Percentiles rank a stretch among this genome's conserved stretches.
Evolutionary conservation across 192 early-diverging fungal species (phyloP).

Genomic region (Mortierella hygrophila): DNA sequence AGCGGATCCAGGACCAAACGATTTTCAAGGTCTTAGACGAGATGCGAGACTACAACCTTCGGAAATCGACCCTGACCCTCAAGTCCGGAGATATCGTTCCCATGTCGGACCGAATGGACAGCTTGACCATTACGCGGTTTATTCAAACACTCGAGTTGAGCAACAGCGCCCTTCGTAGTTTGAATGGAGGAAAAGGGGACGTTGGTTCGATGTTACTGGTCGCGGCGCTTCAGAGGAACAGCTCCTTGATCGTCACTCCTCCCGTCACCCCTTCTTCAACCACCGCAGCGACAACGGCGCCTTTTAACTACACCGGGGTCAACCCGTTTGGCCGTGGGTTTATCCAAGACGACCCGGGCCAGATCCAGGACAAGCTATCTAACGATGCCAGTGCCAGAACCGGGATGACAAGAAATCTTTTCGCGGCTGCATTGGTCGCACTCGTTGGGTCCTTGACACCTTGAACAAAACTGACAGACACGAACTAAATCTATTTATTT

Average conservation of each 20-base stretch:
- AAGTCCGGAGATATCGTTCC: background rate
- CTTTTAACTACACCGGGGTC: background rate
- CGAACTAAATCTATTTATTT: too few species aligned
- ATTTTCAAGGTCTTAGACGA: slow-evolving; percentile 6
- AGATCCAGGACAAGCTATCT: slow-evolving; percentile 19
- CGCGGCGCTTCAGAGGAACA: slow-evolving; percentile 8
- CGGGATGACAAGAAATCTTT: background rate
- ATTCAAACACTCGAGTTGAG: slow-evolving; percentile 1
- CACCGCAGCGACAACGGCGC: background rate
- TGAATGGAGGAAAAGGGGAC: too few species aligned
- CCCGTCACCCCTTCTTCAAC: background rate
- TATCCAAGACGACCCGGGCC: background rate
- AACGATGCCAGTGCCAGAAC: too few species aligned
- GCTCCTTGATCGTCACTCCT: slow-evolving; percentile 5
- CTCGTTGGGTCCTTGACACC: background rate
- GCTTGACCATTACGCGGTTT: background rate
- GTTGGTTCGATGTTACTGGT: background rate
- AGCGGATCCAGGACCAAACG: slow-evolving; percentile 17
- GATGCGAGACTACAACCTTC: background rate
- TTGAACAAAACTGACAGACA: background rate
- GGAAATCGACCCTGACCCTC: slow-evolving; percentile 4
- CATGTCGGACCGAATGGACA: slow-evolving; percentile 12
- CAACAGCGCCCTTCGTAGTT: background rate
- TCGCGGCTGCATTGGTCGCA: background rate
- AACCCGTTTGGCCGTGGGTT: background rate